phyloP scores from a whole-genome alignment of 192 early-diverging fungal genomes.

The Kappamyces sp. region DNA sequence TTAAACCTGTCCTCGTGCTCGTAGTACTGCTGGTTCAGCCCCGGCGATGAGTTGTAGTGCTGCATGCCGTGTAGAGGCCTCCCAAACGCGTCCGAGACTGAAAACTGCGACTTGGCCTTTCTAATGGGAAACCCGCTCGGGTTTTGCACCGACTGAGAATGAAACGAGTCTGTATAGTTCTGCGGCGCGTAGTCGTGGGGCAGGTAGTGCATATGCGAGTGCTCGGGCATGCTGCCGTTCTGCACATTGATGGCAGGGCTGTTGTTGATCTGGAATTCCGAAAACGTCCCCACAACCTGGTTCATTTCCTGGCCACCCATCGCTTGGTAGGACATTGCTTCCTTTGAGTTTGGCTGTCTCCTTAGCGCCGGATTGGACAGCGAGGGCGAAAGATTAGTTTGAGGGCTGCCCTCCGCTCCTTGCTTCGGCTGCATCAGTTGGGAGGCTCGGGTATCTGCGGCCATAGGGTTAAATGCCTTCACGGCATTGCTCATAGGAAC shows the following conservation, averaged over 20 bases:
- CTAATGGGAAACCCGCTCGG: not conserved
- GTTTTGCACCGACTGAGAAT: not conserved
- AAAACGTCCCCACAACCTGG: constrained; percentile 15
- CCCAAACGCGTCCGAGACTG: not conserved
- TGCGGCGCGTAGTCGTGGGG: not conserved
- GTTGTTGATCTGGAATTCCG: constrained; percentile 14
- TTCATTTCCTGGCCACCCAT: not conserved
- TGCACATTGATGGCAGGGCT: not conserved
- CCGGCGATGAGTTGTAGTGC: no score
- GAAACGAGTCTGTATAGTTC: not conserved
- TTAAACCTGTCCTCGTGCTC: constrained; percentile 3
- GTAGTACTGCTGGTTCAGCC: not conserved
- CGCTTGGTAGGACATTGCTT: not conserved
- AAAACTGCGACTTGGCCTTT: constrained; percentile 14
- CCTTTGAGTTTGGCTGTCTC: not conserved
- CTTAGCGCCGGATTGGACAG: no score
- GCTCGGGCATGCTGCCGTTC: no score
- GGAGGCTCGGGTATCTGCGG: not conserved
- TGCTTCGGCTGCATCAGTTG: not conserved
- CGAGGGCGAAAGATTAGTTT: not conserved
- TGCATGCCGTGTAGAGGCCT: no score
- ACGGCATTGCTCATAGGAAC: constrained; percentile 33
- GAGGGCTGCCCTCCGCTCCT: no score
- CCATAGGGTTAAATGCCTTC: constrained; percentile 9
- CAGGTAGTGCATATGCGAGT: not conserved